phyloP scores from a whole-genome alignment of 1,284 basidiomycete genomes.

The Cutaneotrichosporon mucoides region DNA sequence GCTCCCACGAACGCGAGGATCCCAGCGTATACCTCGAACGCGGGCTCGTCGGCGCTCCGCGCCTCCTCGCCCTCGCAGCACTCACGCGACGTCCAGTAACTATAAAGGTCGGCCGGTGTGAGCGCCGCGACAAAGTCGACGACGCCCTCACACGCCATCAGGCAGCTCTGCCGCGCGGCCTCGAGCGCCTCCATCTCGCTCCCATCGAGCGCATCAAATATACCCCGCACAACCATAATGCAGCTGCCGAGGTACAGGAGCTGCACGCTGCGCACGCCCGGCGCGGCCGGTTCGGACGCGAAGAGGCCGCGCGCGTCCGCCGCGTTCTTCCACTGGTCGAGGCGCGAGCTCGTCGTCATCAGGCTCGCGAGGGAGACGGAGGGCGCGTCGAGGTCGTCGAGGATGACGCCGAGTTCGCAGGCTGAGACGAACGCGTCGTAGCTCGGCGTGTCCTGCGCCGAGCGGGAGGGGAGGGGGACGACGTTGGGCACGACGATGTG shows the following conservation, averaged over 20 bases:
- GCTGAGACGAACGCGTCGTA: constrained; percentile 4
- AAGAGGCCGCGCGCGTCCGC: neutral
- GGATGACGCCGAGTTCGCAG: neutral
- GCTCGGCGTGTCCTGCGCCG: neutral
- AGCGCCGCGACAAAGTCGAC: neutral
- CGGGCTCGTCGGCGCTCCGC: too few relatives aligned
- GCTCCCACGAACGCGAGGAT: too few relatives aligned
- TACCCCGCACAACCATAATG: neutral
- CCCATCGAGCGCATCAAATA: neutral
- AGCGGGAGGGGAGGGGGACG: neutral
- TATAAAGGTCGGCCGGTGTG: neutral
- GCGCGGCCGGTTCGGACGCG: neutral
- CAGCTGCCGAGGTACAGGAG: constrained; percentile 4
- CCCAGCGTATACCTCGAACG: too few relatives aligned
- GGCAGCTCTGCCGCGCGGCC: neutral
- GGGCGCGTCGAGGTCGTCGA: neutral
- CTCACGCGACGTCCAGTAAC: constrained; percentile 5
- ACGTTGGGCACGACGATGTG: neutral
- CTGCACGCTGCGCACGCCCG: neutral
- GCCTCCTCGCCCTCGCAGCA: too few relatives aligned
- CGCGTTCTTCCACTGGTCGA: constrained; percentile 3
- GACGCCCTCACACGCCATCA: constrained; percentile 3
- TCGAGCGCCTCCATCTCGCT: neutral
- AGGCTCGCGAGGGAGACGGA: neutral
- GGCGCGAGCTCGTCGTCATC: neutral